phyloP scores from a whole-genome alignment of 148 eudicot species.

The Cornus florida region DNA sequence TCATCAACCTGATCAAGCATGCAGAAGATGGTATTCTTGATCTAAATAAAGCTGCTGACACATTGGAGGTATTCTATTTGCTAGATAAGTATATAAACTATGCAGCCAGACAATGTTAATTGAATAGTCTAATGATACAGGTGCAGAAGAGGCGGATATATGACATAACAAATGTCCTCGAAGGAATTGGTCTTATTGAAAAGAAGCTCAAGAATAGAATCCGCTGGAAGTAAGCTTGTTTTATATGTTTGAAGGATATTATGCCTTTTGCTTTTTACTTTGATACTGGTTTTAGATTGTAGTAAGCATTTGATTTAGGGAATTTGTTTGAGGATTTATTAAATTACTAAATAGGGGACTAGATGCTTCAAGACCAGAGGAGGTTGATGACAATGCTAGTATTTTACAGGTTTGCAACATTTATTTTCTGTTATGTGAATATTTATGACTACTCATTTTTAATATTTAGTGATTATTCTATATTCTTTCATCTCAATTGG shows the following conservation, averaged over 20 bases:
- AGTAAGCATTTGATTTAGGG: constrained; percentile 3
- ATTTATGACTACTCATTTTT: background rate
- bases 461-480: background rate
- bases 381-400: constrained; percentile 55
- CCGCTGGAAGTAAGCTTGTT: constrained; percentile 82
- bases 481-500: background rate
- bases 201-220: constrained; percentile 96
- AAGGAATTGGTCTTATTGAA: constrained; percentile 97
- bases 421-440: background rate
- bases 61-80: constrained; percentile 63
- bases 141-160: constrained; percentile 93
- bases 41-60: constrained; percentile 87
- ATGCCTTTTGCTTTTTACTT: background rate
- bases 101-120: background rate
- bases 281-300: background rate
- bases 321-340: constrained; percentile 18
- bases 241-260: constrained; percentile 1
- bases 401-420: constrained; percentile 59
- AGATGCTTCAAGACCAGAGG: constrained; percentile 80
- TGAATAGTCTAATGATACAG: constrained; percentile 27
- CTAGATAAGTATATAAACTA: background rate
- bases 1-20: constrained; percentile 77
- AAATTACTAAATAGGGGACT: constrained; percentile 66
- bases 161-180: constrained; percentile 96
- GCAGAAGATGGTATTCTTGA: constrained; percentile 98